These are phyloP conservation scores for Cordyceps fumosorosea DNA, from an alignment of 2,329 filamentous ascomycete species.

Conservation along the genomic window DNA sequence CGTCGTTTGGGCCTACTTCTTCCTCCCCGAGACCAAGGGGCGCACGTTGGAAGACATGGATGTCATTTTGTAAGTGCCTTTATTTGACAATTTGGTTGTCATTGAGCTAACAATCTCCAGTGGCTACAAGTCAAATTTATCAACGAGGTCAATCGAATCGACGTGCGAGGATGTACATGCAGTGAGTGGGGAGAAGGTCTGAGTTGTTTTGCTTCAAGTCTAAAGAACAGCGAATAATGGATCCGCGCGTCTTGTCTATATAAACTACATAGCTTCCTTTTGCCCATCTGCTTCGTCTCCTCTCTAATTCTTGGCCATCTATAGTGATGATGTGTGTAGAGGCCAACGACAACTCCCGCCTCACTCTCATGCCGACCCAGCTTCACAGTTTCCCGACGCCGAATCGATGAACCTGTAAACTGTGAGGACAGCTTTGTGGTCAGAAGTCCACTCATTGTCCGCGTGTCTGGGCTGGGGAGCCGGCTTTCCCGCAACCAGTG, in stretches of 20 bases:
- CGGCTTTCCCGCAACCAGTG: slow-evolving; percentile 28
- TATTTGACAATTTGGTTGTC: no score
- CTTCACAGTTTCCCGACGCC: no score
- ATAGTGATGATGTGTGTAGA: no score
- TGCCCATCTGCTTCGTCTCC: no score
- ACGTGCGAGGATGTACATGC: background rate
- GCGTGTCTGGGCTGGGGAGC: slow-evolving; percentile 27
- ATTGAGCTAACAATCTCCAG: background rate
- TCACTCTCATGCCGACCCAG: no score
- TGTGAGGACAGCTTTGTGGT: slow-evolving; percentile 30
- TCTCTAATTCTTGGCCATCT: no score
- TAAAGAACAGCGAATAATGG: no score
- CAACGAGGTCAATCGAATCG: background rate
- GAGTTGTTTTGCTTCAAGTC: background rate
- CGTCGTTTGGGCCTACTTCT: background rate
- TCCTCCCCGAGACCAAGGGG: background rate
- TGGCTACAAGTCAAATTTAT: background rate
- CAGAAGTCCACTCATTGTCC: slow-evolving; percentile 36
- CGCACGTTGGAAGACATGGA: background rate
- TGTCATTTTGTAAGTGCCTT: background rate
- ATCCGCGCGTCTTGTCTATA: no score
- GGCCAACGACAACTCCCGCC: no score
- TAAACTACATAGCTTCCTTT: no score
- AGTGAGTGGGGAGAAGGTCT: background rate
- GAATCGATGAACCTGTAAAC: slow-evolving; percentile 17